phyloP scores from a whole-genome alignment of 2,329 filamentous ascomycete species.

The Epichloe amarillans region DNA sequence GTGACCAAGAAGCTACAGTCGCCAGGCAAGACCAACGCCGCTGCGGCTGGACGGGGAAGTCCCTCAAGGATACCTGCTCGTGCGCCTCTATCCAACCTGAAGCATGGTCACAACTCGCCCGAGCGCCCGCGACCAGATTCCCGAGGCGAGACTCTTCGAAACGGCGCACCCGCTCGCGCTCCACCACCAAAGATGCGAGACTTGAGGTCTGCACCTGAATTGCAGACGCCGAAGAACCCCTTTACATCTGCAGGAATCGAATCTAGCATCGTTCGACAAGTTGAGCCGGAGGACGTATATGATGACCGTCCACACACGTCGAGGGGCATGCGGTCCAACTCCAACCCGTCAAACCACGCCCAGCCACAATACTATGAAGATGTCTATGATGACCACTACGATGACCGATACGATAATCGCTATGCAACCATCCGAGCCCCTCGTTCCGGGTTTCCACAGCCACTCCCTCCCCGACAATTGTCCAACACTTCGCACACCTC shows the following conservation, averaged over 20 bases:
- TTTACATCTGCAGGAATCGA: slow-evolving; percentile 35
- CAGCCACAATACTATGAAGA: slow-evolving; percentile 25
- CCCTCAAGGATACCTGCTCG: slow-evolving; percentile 52
- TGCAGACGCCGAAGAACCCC: slow-evolving; percentile 35
- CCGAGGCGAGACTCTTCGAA: slow-evolving; percentile 34
- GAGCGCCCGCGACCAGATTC: slow-evolving; percentile 45
- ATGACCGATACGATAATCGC: slow-evolving; percentile 17
- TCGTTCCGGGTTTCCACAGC: slow-evolving; percentile 25
- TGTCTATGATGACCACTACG: slow-evolving; percentile 16
- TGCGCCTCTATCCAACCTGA: slow-evolving; percentile 54
- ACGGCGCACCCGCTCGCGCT: slow-evolving; percentile 45
- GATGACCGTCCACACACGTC: slow-evolving; percentile 42
- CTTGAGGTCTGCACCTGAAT: slow-evolving; percentile 39
- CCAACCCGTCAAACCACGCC: slow-evolving; percentile 23
- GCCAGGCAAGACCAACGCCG: slow-evolving; percentile 12
- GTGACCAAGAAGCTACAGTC: slow-evolving; percentile 16
- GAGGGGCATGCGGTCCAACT: slow-evolving; percentile 25
- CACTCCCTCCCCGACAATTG: slow-evolving; percentile 47
- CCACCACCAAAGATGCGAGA: slow-evolving; percentile 92
- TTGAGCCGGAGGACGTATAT: slow-evolving; percentile 74
- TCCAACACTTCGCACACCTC: slow-evolving; percentile 55
- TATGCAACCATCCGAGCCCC: slow-evolving; percentile 28
- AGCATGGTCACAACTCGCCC: slow-evolving; percentile 65
- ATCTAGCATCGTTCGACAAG: slow-evolving; percentile 43
- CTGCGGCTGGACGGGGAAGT: slow-evolving; percentile 22